Evolutionary conservation across 441 rosid genomes (phyloP), one percentile per base, ranked within the genome.

Genomic region (Lepidium campestre): DNA sequence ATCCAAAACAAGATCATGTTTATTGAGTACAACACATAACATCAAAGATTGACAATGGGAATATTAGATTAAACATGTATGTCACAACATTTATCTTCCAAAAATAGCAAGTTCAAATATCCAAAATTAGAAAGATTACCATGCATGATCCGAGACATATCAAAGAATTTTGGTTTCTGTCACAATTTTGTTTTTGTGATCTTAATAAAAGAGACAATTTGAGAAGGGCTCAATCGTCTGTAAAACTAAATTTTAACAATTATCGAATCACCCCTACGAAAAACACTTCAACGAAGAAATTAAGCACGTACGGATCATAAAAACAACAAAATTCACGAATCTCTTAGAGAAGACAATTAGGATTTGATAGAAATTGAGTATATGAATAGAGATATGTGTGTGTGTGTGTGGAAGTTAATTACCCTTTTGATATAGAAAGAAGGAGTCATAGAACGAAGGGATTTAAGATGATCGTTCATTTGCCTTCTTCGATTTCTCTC

Each of bases 401-500:
- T n/a, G n/a, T n/a, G n/a, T n/a, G n/a, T n/a, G n/a, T n/a, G n/a
- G n/a, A n/a, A n/a, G n/a, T n/a, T n/a, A 49, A 0, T 14, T 85
- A 93, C 97, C 87, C 92, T 81, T 82, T 87, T 90, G 82, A 90
- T 84, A 62, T 90, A 93, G 86, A 90, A 90, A 77, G 84, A 85
- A 46, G 98, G 98, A 62, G 98, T 93, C 60, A 90, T 72, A 66
- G 97, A 84, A 50, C 94, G 91, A 65, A 93, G 78, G 29, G 88
- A 82, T 70, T 83, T 88, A 86, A 93, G 96, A 71, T 93, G 89
- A 22, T 93, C 97, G 46, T 93, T 90, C 96, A 90, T 93, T 80
- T 88, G 96, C 57, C 86, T 85, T 77, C 98, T 88, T 73, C 97
- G 83, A 76, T 93, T 90, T 65, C 98, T 85, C 78, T 93, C 98